These are phyloP conservation scores for Solanum bukasovii DNA, from an alignment of 257 asterid genomes.

Conservation along the genomic window DNA sequence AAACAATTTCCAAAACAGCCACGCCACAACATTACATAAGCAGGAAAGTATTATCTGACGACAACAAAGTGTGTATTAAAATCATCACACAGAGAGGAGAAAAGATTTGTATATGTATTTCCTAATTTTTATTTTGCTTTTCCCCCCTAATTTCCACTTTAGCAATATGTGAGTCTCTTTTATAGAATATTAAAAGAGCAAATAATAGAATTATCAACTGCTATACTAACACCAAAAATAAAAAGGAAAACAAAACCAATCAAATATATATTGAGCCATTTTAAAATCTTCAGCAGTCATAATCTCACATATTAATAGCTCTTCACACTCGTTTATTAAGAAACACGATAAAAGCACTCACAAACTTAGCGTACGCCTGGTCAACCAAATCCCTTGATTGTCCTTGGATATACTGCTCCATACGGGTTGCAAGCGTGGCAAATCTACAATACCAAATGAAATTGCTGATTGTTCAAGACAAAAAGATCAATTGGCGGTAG, in stretches of 20 bases:
- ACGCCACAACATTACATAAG: neutral
- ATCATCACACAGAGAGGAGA: neutral
- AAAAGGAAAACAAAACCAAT: neutral
- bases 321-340: neutral
- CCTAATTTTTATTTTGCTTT: neutral
- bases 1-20: conserved; percentile 18
- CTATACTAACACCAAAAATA: neutral
- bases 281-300: neutral
- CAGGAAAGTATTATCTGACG: neutral
- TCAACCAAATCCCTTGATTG: conserved; percentile 78
- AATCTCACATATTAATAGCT: neutral
- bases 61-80: neutral
- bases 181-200: neutral
- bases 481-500: neutral
- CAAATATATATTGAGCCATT: neutral
- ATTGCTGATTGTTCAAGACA: neutral
- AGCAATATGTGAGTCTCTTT: neutral
- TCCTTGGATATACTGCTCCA: conserved; percentile 87
- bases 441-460: conserved; percentile 29
- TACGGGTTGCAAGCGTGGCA: conserved; percentile 66
- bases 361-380: conserved; percentile 78
- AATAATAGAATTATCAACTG: neutral
- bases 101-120: neutral
- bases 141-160: neutral
- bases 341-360: conserved; percentile 25